Conservation (phyloP, 2,329 filamentous ascomycete species). For the Ascochyta rabiei region DNA sequence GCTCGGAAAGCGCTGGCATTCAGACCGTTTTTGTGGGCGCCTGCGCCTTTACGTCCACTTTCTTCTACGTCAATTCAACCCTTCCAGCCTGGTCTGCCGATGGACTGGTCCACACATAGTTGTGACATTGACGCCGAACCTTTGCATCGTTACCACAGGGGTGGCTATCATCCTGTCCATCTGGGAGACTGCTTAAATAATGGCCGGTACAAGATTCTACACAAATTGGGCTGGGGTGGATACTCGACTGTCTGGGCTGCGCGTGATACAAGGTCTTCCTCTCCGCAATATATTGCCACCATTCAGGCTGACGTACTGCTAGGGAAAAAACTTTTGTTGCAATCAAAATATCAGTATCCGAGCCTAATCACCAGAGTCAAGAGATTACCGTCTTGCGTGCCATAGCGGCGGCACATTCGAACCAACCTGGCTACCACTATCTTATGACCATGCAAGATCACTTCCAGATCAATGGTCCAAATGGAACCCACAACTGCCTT, state of each 20-base stretch:
- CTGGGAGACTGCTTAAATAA: conserved; percentile 25
- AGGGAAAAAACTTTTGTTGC: conserved; percentile 29
- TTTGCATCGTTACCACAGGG: conserved; percentile 23
- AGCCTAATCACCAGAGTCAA: conserved; percentile 5
- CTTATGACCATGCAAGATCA: conserved; percentile 46
- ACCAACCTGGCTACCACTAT: conserved; percentile 28
- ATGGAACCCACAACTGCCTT: conserved; percentile 54
- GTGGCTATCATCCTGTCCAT: conserved; percentile 29
- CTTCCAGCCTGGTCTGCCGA: not conserved
- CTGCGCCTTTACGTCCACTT: not conserved
- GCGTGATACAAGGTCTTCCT: conserved; percentile 15
- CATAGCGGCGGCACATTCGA: conserved; percentile 14
- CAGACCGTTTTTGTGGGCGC: not conserved
- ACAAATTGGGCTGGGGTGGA: conserved; percentile 32
- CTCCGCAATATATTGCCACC: not conserved
- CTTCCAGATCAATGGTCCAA: conserved; percentile 52
- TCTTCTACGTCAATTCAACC: not conserved
- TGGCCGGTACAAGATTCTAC: conserved; percentile 31
- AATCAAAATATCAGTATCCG: conserved; percentile 29
- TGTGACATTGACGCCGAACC: conserved; percentile 28
- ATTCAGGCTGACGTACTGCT: conserved; percentile 3
- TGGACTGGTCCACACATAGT: conserved; percentile 3
- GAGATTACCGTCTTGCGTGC: conserved; percentile 23
- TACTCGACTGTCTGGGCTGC: conserved; percentile 35
- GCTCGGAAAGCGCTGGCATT: not conserved